These are phyloP conservation scores for Inga leiocalycina DNA, from an alignment of 306 rosid genomes.

Conservation along the genomic window DNA sequence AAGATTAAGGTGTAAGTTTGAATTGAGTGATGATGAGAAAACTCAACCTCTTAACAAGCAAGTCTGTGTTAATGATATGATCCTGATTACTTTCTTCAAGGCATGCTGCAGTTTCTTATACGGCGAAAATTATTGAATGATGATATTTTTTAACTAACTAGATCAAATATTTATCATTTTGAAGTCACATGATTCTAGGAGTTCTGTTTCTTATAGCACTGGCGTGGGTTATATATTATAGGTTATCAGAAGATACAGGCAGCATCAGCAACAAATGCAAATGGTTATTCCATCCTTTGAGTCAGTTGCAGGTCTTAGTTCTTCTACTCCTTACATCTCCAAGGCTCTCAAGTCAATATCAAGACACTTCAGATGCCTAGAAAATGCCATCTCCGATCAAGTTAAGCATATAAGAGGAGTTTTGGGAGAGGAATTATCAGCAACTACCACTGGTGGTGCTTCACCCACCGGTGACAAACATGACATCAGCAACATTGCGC, in stretches of 20 bases:
- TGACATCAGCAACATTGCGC: slow-evolving; percentile 38
- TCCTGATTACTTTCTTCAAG: not conserved
- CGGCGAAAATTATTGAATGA: not conserved
- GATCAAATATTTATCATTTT: not conserved
- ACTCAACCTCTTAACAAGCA: too few relatives aligned
- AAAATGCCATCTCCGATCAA: slow-evolving; percentile 67
- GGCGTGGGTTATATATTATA: slow-evolving; percentile 19
- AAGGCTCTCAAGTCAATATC: slow-evolving; percentile 67
- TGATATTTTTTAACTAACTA: not conserved
- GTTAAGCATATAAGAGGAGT: slow-evolving; percentile 52
- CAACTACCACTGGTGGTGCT: slow-evolving; percentile 42
- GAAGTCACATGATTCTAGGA: not conserved
- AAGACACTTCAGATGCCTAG: slow-evolving; percentile 65
- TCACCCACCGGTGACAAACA: slow-evolving; percentile 32
- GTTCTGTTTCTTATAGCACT: not conserved
- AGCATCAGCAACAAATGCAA: slow-evolving; percentile 89
- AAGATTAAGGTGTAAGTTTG: too few relatives aligned
- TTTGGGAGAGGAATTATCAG: slow-evolving; percentile 64
- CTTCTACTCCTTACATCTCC: slow-evolving; percentile 78
- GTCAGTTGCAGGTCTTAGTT: slow-evolving; percentile 75
- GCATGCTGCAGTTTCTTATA: not conserved
- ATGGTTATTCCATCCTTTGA: slow-evolving; percentile 89
- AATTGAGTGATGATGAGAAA: too few relatives aligned
- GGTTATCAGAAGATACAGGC: slow-evolving; percentile 87
- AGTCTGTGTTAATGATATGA: too few relatives aligned